These are phyloP conservation scores for Podaxis pistillaris DNA, from an alignment of 768 basidiomycete genomes.

Conservation along the genomic window DNA sequence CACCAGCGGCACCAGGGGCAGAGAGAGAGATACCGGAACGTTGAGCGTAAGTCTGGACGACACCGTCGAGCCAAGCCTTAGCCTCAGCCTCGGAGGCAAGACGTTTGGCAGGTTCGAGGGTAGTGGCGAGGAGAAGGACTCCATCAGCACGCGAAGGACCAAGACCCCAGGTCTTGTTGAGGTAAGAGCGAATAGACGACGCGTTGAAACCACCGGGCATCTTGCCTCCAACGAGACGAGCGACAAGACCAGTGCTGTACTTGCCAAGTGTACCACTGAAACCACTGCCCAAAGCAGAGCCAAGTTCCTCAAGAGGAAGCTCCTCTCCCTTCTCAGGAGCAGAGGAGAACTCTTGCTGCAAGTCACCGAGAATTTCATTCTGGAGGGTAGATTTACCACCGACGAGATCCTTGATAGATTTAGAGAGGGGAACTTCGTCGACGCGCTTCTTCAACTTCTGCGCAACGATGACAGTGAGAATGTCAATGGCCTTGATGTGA, in stretches of 20 bases:
- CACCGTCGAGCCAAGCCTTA: slow-evolving; percentile 87
- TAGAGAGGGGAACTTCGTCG: slow-evolving; percentile 83
- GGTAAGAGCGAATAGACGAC: slow-evolving; percentile 84
- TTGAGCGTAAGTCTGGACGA: slow-evolving; percentile 84
- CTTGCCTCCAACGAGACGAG: slow-evolving; percentile 90
- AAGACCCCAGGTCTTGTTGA: slow-evolving; percentile 94
- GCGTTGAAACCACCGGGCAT: slow-evolving; percentile 99
- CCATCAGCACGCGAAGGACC: slow-evolving; percentile 87
- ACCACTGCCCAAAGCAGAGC: slow-evolving; percentile 76
- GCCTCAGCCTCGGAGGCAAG: slow-evolving; percentile 88
- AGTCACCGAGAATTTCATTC: slow-evolving; percentile 96
- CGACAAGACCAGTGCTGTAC: slow-evolving; percentile 86
- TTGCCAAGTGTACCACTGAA: slow-evolving; percentile 90
- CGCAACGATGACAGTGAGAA: slow-evolving; percentile 84
- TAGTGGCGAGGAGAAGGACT: slow-evolving; percentile 87
- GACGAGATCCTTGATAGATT: slow-evolving; percentile 97
- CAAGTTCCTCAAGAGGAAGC: slow-evolving; percentile 93
- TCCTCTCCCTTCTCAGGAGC: slow-evolving; percentile 99
- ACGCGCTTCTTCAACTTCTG: slow-evolving; percentile 98
- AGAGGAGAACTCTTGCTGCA: slow-evolving; percentile 91
- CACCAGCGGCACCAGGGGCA: slow-evolving; percentile 60
- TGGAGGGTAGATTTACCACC: slow-evolving; percentile 98
- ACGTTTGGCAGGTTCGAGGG: slow-evolving; percentile 93
- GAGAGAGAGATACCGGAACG: slow-evolving; percentile 85
- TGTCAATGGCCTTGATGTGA: slow-evolving; percentile 88